These are phyloP conservation scores for Chenopodium formosanum DNA, from an alignment of 148 eudicot species.

Conservation along the genomic window DNA sequence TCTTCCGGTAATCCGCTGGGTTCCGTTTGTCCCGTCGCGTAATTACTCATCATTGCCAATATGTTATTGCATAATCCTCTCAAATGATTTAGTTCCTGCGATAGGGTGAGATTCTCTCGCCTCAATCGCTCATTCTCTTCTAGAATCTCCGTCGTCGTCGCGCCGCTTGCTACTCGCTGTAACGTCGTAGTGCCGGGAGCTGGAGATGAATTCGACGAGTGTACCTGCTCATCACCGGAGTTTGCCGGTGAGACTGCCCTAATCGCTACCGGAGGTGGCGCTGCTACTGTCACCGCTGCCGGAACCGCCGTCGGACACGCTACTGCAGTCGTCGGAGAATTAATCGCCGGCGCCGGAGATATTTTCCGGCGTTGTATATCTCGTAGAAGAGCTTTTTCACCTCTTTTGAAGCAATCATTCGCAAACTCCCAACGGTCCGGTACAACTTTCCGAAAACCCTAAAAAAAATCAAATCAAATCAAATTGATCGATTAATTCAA, in stretches of 20 bases:
- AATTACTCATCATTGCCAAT: conserved; percentile 49
- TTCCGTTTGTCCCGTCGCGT: conserved; percentile 41
- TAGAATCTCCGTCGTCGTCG: conserved; percentile 42
- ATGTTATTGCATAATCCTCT: conserved; percentile 58
- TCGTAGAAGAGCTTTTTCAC: conserved; percentile 52
- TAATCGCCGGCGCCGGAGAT: conserved; percentile 22
- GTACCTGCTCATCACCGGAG: conserved; percentile 70
- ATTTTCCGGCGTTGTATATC: conserved; percentile 83
- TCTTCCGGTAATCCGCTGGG: conserved; percentile 33
- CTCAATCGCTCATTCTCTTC: conserved; percentile 76
- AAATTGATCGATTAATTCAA: not conserved
- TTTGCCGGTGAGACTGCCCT: conserved; percentile 40
- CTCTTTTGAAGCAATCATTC: conserved; percentile 67
- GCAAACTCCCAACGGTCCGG: conserved; percentile 90
- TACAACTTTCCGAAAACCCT: conserved; percentile 45
- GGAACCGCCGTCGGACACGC: not conserved
- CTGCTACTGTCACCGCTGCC: conserved; percentile 27
- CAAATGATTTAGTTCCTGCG: conserved; percentile 51
- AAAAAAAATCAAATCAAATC: not conserved
- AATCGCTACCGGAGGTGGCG: conserved; percentile 30
- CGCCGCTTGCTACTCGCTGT: conserved; percentile 8
- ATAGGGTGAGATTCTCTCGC: conserved; percentile 50
- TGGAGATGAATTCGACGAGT: conserved; percentile 68
- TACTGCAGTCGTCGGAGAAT: conserved; percentile 5
- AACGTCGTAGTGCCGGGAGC: conserved; percentile 24